Evolutionary conservation across 495 filamentous ascomycete genomes (phyloP), one percentile per base, ranked within the genome.

Genomic region (Lichina pygmaea): DNA sequence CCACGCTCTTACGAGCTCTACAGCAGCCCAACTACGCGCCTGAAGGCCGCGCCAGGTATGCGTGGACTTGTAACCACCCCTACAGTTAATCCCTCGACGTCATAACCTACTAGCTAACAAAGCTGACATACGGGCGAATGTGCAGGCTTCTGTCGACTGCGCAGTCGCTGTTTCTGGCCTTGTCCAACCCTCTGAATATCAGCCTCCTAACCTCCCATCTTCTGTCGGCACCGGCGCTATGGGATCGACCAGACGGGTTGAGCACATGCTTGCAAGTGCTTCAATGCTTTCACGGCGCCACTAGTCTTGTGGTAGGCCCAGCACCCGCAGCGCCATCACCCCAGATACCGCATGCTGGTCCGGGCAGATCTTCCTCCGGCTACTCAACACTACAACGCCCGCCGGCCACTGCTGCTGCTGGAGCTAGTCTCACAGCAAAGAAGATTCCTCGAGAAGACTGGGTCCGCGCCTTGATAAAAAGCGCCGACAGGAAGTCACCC

Each of bases 161-260:
- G 12, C 75, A 78, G 31, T 75, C 79, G 30, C 72, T 97, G 31
- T 65, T 97, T 24, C 77, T 81, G 16, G 72, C 75, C 33, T 73
- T 97, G 37, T 74, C 72, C 34, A 97, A 97, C 52, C 89, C 86
- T 9, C 66, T 93, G 34, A 97, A 97, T 53, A 58, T 93, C 51
- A 81, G 78, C 8, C 70, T 97, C 5, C 73, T 97, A 43, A 81
- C 85, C 0, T 83, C 82, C n/a, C 85, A 93, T 48, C 67, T 94
- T 34, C 72, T 97, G 17, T 72, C 71, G 8, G 77, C 86, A 0
- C 85, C 81, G 2, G 81, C 86, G 2, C 72, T 97, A 59, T 97
- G 89, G 89, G 62, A 73, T 32, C 66, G 68, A 34, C 68, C 70
- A 8, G 73, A 86, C 49, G 77, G 75, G 41, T 64, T 97, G 33